Conservation (phyloP, 2,329 filamentous ascomycete genomes). For the Ascochyta viciae-villosae region DNA sequence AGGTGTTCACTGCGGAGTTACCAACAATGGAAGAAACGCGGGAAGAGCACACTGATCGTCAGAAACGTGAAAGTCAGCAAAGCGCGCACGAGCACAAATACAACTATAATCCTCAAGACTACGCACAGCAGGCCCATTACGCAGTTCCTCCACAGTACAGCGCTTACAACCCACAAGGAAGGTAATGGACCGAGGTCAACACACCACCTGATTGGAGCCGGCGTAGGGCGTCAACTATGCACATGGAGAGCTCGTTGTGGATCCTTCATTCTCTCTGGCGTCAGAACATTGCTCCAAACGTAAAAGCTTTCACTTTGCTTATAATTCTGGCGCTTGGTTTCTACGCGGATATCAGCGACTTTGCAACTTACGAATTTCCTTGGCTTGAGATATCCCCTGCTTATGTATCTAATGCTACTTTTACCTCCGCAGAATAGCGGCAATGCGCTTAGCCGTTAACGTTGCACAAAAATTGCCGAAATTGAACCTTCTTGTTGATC, state of each 20-base stretch:
- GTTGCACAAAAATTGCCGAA: constrained; percentile 2
- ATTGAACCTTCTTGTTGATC: constrained; percentile 3
- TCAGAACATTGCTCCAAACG: not conserved
- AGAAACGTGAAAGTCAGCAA: constrained; percentile 28
- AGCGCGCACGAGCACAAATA: constrained; percentile 33
- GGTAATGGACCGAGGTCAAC: not conserved
- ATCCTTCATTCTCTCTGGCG: not conserved
- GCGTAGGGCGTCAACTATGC: not conserved
- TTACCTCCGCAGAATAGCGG: not conserved
- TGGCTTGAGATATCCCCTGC: constrained; percentile 11
- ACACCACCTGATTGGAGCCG: not conserved
- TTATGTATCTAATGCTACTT: constrained; percentile 17
- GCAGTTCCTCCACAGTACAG: constrained; percentile 27
- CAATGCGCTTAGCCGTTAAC: constrained; percentile 1
- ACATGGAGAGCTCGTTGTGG: too few relatives aligned
- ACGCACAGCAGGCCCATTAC: constrained; percentile 23
- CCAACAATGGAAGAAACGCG: constrained; percentile 46
- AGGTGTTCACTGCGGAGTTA: constrained; percentile 42
- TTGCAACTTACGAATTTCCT: constrained; percentile 18
- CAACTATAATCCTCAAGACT: constrained; percentile 47
- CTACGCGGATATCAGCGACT: not conserved
- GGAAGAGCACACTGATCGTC: constrained; percentile 39
- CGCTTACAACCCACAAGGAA: constrained; percentile 16
- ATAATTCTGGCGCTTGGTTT: not conserved
- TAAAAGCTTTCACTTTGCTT: not conserved